Evolutionary conservation across 805 yeast genomes (phyloP).

Genomic region (Lipomyces yamadae): DNA sequence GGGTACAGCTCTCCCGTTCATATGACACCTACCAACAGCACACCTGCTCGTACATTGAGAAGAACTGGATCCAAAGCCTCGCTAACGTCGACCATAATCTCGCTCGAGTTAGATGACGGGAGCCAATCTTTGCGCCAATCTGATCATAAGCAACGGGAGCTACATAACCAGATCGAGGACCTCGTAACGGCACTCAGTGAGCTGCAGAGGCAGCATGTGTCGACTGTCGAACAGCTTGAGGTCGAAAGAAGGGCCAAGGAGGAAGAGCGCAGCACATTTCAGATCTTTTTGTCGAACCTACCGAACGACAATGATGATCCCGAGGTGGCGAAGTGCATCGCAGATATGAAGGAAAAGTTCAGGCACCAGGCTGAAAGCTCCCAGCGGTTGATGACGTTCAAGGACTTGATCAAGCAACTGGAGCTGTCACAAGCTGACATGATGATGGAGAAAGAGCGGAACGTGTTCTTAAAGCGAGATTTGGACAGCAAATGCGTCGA

Average conservation of each 20-base stretch:
- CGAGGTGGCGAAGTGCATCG: background rate
- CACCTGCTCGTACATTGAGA: slow-evolving; percentile 11
- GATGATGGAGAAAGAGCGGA: slow-evolving; percentile 27
- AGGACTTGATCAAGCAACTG: slow-evolving; percentile 25
- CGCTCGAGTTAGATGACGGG: slow-evolving; percentile 19
- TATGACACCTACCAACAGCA: slow-evolving; percentile 5
- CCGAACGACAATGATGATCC: slow-evolving; percentile 6
- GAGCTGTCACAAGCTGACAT: slow-evolving; percentile 31
- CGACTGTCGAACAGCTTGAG: slow-evolving; percentile 35
- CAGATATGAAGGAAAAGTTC: slow-evolving; percentile 11
- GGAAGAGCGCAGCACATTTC: slow-evolving; percentile 25
- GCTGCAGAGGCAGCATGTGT: slow-evolving; percentile 35
- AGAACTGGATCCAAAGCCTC: slow-evolving; percentile 20
- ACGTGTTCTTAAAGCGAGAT: slow-evolving; percentile 24
- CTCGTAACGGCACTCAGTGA: slow-evolving; percentile 32
- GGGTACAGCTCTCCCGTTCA: slow-evolving; percentile 5
- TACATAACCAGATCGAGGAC: slow-evolving; percentile 37
- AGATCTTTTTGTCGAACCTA: slow-evolving; percentile 13
- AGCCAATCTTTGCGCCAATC: background rate
- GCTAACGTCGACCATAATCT: slow-evolving; percentile 18
- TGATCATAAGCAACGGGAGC: slow-evolving; percentile 18
- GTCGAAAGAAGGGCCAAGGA: slow-evolving; percentile 35
- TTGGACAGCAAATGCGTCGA: slow-evolving; percentile 33
- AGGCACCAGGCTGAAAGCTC: slow-evolving; percentile 12
- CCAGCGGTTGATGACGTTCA: slow-evolving; percentile 28